Conservation (phyloP, 768 basidiomycete genomes). For the Mrakia blollopis region DNA sequence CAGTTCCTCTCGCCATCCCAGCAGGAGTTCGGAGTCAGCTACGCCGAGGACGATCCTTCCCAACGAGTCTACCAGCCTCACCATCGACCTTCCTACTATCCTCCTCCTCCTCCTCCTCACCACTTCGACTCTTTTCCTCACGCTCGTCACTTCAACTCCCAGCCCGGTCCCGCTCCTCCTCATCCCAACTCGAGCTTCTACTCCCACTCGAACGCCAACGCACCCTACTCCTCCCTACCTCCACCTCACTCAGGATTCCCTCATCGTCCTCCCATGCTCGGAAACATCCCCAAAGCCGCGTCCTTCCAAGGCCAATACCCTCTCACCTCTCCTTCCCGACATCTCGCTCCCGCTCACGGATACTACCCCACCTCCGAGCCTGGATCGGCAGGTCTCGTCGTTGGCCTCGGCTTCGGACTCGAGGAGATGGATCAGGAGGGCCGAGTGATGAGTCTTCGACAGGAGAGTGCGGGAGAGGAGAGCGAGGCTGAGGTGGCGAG, state of each 20-base stretch:
- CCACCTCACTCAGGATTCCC: not conserved
- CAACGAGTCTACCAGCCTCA: not conserved
- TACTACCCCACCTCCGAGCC: not conserved
- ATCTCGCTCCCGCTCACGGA: not conserved
- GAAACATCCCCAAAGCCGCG: not conserved
- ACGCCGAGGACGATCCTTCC: not conserved
- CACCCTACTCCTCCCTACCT: not conserved
- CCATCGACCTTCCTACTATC: not conserved
- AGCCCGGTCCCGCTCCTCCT: not conserved
- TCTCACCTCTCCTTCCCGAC: not conserved
- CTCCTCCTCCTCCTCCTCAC: conserved; percentile 13
- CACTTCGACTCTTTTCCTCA: not conserved
- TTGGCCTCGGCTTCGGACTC: not conserved
- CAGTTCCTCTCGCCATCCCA: not conserved
- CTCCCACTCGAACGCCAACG: not conserved
- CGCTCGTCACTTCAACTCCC: not conserved
- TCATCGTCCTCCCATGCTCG: not conserved
- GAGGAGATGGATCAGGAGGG: conserved; percentile 6
- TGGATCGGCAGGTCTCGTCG: not conserved
- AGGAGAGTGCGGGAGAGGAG: not conserved
- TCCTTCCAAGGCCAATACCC: not conserved
- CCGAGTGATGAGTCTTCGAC: not conserved
- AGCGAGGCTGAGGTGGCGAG: not conserved
- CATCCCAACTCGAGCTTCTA: not conserved
- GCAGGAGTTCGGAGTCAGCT: not conserved